These are phyloP conservation scores for Sugiyamaella floridensis DNA, from an alignment of 805 yeast genomes.

Conservation along the genomic window DNA sequence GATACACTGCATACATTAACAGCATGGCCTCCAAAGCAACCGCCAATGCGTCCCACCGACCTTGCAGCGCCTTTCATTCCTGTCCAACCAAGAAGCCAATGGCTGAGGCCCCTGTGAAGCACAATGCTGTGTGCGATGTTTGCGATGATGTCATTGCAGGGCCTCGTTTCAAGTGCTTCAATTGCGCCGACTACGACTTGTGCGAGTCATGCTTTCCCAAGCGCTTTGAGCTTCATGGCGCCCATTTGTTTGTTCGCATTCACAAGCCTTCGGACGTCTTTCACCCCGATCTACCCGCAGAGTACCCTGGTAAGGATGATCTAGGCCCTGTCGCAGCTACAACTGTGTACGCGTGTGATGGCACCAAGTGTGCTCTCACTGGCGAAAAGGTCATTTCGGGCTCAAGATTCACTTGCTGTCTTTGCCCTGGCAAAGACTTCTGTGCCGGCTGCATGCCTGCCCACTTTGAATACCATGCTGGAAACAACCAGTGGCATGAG, in stretches of 20 bases:
- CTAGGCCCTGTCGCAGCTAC: not conserved
- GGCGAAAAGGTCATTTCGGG: not conserved
- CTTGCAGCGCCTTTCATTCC: too few relatives aligned
- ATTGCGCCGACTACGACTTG: constrained; percentile 44
- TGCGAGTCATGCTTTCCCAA: constrained; percentile 34
- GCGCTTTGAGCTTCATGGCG: constrained; percentile 16
- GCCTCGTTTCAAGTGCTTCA: constrained; percentile 40
- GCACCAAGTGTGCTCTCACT: not conserved
- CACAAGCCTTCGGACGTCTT: constrained; percentile 5
- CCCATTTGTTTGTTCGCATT: constrained; percentile 19
- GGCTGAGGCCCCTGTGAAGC: not conserved
- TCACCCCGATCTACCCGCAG: not conserved
- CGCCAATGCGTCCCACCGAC: too few relatives aligned
- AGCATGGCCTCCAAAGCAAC: too few relatives aligned
- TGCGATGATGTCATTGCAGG: constrained; percentile 32
- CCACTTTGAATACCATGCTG: not conserved
- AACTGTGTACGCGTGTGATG: not conserved
- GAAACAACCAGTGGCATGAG: not conserved
- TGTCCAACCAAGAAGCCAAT: too few relatives aligned
- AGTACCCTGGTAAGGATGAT: not conserved
- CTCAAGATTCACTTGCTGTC: not conserved
- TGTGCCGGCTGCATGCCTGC: not conserved
- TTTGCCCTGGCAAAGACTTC: not conserved
- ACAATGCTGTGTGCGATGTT: constrained; percentile 23
- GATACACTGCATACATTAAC: too few relatives aligned